Evolutionary conservation across 148 eudicot genomes (phyloP), one percentile per base, ranked within the genome.

Genomic region (Heliosperma pusillum): DNA sequence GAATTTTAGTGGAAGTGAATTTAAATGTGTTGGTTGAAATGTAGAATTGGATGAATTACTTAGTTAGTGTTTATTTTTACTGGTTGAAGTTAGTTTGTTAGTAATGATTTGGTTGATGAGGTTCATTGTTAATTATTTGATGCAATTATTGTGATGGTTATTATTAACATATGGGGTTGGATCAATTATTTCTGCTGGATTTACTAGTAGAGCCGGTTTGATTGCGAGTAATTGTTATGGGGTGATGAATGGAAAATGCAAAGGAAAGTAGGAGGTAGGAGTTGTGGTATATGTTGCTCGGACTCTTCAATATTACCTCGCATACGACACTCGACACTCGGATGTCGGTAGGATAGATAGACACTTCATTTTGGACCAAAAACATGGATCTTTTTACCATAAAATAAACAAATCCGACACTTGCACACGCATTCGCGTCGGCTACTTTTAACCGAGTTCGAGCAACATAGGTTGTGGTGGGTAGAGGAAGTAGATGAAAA

Each of bases 71-170:
- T 58, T 58, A 21, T 36, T 50, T 50, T 50, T 50, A 57, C 8
- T 58, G 25, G 61, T 30, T 65, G 69, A 15, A 65, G 0, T 65
- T 65, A 29, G 69, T 29, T 65, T 65, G 69, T n/a, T 5, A 65
- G 66, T 26, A 27, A 62, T 12, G 33, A 25, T 4, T 26, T 12
- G 30, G 16, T 61, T 61, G 19, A 11, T 10, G 21, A 65, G 10
- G 20, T 65, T 29, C 42, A 29, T 65, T 30, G 69, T 33, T 30
- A 29, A 17, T 33, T 65, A 65, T 65, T 17, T 27, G 44, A 33
- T 65, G 21, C 45, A 16, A 7, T 30, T 29, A 17, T 29, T 65
- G n/a, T 30, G 69, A 58, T 26, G 5, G 5, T 6, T 5, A 62
- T 4, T 9, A 16, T 21, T 58, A 58, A 21, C 22, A 27, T 29